Evolutionary conservation across 257 asterid genomes (phyloP).

Genomic region (Sherardia arvensis): DNA sequence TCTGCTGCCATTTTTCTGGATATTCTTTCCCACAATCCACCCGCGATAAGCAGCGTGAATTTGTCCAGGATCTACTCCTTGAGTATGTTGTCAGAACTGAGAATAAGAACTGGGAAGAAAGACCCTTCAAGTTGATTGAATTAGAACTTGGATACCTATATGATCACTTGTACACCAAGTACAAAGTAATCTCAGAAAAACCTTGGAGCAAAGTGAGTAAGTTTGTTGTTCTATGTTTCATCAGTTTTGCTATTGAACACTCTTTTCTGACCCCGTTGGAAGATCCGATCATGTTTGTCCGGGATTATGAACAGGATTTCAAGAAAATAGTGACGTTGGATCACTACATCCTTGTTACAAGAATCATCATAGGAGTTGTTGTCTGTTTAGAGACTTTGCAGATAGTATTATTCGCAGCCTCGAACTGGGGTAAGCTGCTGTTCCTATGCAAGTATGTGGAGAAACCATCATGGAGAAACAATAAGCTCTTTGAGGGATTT

Average conservation of each 20-base stretch:
- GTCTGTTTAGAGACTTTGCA: not conserved
- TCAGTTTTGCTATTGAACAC: not conserved
- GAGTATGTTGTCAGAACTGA: not conserved
- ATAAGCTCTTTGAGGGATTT: not conserved
- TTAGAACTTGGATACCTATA: not conserved
- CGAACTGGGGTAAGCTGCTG: not conserved
- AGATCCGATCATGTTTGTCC: too few species aligned
- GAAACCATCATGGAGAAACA: not conserved
- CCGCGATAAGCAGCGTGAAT: not conserved
- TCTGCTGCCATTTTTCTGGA: slow-evolving; percentile 3
- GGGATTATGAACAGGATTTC: not conserved
- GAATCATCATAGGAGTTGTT: not conserved
- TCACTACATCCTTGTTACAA: not conserved
- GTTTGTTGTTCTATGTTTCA: not conserved
- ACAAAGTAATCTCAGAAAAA: not conserved
- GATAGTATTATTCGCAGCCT: not conserved
- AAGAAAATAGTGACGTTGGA: not conserved
- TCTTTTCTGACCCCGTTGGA: not conserved
- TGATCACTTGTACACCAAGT: slow-evolving; percentile 1
- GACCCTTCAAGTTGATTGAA: slow-evolving; percentile 1
- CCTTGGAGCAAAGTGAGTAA: not conserved
- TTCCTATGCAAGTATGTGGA: not conserved
- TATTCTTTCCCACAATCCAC: not conserved
- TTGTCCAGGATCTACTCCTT: not conserved
- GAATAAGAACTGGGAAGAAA: not conserved